Evolutionary conservation across 78 protist species (phyloP), one percentile per base, ranked within the genome.

Genomic region (Reticulomyxa filosa): DNA sequence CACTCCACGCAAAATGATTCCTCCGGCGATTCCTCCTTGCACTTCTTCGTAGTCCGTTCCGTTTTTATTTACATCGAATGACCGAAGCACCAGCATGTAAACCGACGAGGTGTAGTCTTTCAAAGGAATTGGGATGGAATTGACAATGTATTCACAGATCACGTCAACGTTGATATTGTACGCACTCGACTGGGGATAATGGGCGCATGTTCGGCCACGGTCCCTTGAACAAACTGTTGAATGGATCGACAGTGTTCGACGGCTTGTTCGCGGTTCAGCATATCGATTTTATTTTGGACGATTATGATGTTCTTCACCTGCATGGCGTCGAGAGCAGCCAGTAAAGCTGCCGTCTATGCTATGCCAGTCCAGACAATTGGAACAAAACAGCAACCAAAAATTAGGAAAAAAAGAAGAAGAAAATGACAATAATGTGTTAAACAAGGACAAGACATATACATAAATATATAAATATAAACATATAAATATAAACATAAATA

Each of bases 291-390:
- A 82, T 97, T 97, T 82, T 97, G 99, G n/a, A 95, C 75, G 42
- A 95, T 84, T 71, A 97, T 77, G 73, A 97, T 83, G 77, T 95
- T 59, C 46, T 69, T 6, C 11, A 95, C 77, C 71, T 83, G 84
- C 98, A 97, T 91, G 68, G 93, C 91, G 65, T 94, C 99, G 39
- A 97, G 86, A 37, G 99, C 99, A 13, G 98, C 98, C 37, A 97
- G 73, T 56, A 95, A 99, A 84, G 94, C 99, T n/a, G 65, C 55
- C 23, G 73, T 68, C 56, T n/a, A n/a, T n/a, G n/a, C n/a, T n/a
- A n/a, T n/a, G n/a, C n/a, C n/a, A n/a, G n/a, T n/a, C n/a, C n/a
- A n/a, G n/a, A n/a, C n/a, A n/a, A n/a, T n/a, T n/a, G n/a, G n/a
- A n/a, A n/a, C n/a, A n/a, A n/a, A n/a, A n/a, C n/a, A n/a, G n/a